Base-by-base conservation (phyloP, 768 basidiomycete species). In the Lactarius evosmus region DNA sequence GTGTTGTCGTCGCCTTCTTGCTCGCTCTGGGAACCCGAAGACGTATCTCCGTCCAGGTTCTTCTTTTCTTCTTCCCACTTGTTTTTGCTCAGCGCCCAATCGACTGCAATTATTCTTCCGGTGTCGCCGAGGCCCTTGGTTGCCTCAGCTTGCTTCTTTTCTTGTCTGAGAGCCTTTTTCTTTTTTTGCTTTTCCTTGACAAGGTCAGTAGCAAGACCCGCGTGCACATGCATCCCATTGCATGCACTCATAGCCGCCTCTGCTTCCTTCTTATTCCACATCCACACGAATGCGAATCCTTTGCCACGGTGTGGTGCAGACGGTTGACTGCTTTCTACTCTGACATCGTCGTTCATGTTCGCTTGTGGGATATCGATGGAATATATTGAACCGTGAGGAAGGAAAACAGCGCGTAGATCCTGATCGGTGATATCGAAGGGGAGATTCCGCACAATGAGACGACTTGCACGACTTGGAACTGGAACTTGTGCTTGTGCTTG, bases 271-370 rank as follows among this genome's bases (percentile, higher is more conserved):
- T 83, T 86, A 71, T 85, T 85, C 67, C 94, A 74, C 84, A 93
- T 94, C 93, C 94, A 96, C 11, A 98, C 87, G 70, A 98, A 98
- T 0, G 94, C 96, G 69, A 96, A 98, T 0, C 95, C 94, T 69
- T 88, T 87, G 49, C 83, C 78, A 33, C 82, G 78, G 14, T 69
- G 54, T 2, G 30, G 38, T 32, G 41, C 17, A 17, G 63, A 44
- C 19, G 59, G 49, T 53, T 56, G 67, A 9, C 60, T 69, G 7
- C 73, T 74, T 5, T 73, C 76, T 2, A 73, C 72, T 1, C 72
- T 69, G 53, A 73, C 69, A 65, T 74, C 63, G 57, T 66, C 57
- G 61, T 72, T 65, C 77, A 74, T 19, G 75, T 58, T 25, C 4
- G 30, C 17, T 30, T n/a, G 75, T 0, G 94, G 95, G 19, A 96